These are phyloP conservation scores for Mycosphaerella arachidis DNA, from an alignment of 2,329 filamentous ascomycete genomes.

Conservation along the genomic window DNA sequence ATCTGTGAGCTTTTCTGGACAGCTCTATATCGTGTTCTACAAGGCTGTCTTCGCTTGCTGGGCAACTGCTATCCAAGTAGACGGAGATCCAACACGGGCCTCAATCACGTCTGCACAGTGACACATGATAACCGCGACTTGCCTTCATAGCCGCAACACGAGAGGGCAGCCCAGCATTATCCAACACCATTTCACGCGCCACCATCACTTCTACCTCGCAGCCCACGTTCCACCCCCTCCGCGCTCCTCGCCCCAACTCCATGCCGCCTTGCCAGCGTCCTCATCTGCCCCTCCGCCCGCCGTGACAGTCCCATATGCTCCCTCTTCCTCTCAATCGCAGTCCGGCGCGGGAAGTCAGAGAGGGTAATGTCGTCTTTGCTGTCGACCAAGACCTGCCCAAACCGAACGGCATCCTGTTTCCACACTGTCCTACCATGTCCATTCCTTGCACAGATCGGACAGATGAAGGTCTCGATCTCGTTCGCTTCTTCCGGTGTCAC, in stretches of 20 bases:
- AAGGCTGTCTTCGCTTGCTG: no score
- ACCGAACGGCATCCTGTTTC: neutral
- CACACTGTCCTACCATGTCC: neutral
- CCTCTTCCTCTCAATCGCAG: neutral
- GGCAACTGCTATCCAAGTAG: no score
- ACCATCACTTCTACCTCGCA: neutral
- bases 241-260: neutral
- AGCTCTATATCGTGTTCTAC: no score
- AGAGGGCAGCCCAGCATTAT: no score
- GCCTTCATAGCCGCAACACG: no score
- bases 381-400: neutral
- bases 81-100: no score
- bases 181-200: no score
- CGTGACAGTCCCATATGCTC: neutral
- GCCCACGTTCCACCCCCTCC: neutral
- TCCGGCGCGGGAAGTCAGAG: neutral
- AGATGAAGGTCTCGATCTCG: conserved; percentile 62
- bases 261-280: neutral
- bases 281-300: neutral
- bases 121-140: no score
- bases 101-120: no score
- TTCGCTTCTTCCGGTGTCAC: conserved; percentile 68
- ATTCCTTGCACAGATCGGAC: conserved; percentile 4
- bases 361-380: neutral
- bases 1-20: no score